Conservation (phyloP, 805 yeast genomes). For the Kazachstania martiniae region DNA sequence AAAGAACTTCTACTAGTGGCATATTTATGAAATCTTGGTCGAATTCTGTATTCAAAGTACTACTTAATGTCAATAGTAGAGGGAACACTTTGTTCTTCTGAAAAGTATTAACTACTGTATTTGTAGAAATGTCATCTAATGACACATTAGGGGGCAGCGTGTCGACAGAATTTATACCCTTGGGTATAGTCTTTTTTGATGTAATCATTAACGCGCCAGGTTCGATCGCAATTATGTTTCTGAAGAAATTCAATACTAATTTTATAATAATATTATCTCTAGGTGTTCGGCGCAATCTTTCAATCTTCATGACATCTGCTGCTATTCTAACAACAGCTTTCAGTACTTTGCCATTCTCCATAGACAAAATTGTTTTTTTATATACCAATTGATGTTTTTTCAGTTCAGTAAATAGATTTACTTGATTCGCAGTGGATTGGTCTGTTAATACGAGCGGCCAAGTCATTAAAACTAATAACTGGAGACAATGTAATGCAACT, state of each 20-base stretch:
- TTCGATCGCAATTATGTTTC: constrained; percentile 71
- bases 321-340: constrained; percentile 62
- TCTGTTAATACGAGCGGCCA: constrained; percentile 71
- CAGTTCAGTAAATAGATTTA: constrained; percentile 45
- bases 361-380: constrained; percentile 54
- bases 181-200: constrained; percentile 28
- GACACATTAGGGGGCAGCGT: constrained; percentile 46
- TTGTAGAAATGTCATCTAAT: constrained; percentile 57
- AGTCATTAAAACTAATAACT: constrained; percentile 70
- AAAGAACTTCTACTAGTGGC: constrained; percentile 58
- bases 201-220: constrained; percentile 50
- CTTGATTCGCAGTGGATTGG: constrained; percentile 48
- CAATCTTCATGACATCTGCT: constrained; percentile 44
- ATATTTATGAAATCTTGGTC: constrained; percentile 50
- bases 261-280: constrained; percentile 66
- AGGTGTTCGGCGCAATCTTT: constrained; percentile 46
- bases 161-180: constrained; percentile 22
- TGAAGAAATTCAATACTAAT: constrained; percentile 59
- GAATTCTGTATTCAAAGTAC: constrained; percentile 53
- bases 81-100: constrained; percentile 63
- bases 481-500: constrained; percentile 62
- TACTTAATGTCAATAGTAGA: constrained; percentile 59
- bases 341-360: constrained; percentile 49
- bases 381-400: constrained; percentile 59
- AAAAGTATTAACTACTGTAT: constrained; percentile 46